These are phyloP conservation scores for Miscanthus lutarioriparius DNA, from an alignment of 176 grass and related monocot species.

Conservation along the genomic window DNA sequence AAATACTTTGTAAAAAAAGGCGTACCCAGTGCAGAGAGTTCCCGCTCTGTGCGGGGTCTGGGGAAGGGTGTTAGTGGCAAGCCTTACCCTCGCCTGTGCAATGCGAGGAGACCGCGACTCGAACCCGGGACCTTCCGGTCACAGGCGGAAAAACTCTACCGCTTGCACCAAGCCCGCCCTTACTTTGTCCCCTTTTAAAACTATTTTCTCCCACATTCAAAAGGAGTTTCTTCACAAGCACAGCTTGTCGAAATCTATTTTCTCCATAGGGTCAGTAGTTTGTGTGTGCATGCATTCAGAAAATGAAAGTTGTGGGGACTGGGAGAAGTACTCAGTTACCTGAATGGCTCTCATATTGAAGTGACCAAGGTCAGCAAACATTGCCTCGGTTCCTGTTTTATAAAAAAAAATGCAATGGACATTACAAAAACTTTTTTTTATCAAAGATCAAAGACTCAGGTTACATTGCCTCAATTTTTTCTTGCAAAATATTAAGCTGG, in stretches of 20 bases:
- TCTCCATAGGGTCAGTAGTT: not conserved
- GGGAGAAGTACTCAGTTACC: constrained; percentile 36
- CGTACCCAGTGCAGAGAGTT: too few relatives aligned
- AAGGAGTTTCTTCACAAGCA: too few relatives aligned
- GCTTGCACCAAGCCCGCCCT: too few relatives aligned
- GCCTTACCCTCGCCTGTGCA: too few relatives aligned
- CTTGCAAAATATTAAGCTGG: constrained; percentile 1
- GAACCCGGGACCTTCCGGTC: too few relatives aligned
- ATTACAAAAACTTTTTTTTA: not conserved
- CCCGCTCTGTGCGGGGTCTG: too few relatives aligned
- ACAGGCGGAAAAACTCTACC: too few relatives aligned
- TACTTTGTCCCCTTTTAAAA: not conserved
- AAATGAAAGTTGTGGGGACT: constrained; percentile 1
- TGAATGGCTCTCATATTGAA: constrained; percentile 68
- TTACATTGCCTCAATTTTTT: not conserved
- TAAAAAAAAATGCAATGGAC: not conserved
- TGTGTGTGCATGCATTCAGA: constrained; percentile 2
- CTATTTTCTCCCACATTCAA: not conserved
- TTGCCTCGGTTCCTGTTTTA: constrained; percentile 74
- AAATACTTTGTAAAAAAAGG: not conserved
- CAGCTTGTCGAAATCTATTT: too few relatives aligned
- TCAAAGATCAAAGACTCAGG: not conserved
- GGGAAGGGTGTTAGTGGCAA: too few relatives aligned
- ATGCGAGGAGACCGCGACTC: too few relatives aligned
- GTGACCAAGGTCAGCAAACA: constrained; percentile 85